Percentiles rank a stretch among this genome's conserved stretches.
phyloP scores from a whole-genome alignment of 2,329 filamentous ascomycete species.

The Orbilia ellipsospora region DNA sequence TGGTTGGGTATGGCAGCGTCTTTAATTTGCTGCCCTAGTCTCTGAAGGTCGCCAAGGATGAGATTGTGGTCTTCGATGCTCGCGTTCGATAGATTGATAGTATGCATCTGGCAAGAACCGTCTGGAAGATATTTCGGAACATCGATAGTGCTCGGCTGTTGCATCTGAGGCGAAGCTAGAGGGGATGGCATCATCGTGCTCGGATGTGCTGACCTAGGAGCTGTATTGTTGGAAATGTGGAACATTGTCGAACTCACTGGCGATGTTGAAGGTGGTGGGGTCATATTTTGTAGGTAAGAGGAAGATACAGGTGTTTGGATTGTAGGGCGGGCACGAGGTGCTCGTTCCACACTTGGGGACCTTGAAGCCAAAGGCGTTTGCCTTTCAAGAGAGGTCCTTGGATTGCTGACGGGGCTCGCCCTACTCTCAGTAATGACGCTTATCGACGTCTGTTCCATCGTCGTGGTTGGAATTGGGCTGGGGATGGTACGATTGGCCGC shows the following conservation, averaged over 20 bases:
- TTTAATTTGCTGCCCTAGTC: slow-evolving; percentile 44
- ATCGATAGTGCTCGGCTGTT: slow-evolving; percentile 30
- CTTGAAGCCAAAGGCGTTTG: slow-evolving; percentile 5
- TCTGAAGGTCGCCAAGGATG: slow-evolving; percentile 34
- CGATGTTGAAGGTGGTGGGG: slow-evolving; percentile 44
- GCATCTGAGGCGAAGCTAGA: slow-evolving; percentile 31
- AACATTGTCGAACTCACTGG: slow-evolving; percentile 42
- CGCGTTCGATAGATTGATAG: slow-evolving; percentile 23
- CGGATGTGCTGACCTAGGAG: slow-evolving; percentile 28
- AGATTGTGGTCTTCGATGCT: slow-evolving; percentile 41
- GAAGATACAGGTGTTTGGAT: slow-evolving; percentile 20
- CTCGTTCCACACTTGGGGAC: slow-evolving; percentile 14
- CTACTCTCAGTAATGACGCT: slow-evolving; percentile 1
- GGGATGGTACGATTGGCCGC: neutral
- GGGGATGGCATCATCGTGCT: slow-evolving; percentile 38
- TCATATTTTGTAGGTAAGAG: slow-evolving; percentile 31
- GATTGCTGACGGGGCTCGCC: slow-evolving; percentile 16
- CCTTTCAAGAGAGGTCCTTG: neutral
- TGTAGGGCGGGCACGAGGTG: slow-evolving; percentile 18
- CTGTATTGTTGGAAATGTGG: slow-evolving; percentile 11
- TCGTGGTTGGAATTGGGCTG: neutral
- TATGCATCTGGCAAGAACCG: slow-evolving; percentile 39
- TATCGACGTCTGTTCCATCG: neutral
- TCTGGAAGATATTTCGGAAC: slow-evolving; percentile 41
- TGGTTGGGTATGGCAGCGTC: slow-evolving; percentile 27